Percentiles rank a stretch among this genome's conserved stretches.
Evolutionary conservation across 305 asterid species (phyloP).

Genomic region (Andrographis paniculata): DNA sequence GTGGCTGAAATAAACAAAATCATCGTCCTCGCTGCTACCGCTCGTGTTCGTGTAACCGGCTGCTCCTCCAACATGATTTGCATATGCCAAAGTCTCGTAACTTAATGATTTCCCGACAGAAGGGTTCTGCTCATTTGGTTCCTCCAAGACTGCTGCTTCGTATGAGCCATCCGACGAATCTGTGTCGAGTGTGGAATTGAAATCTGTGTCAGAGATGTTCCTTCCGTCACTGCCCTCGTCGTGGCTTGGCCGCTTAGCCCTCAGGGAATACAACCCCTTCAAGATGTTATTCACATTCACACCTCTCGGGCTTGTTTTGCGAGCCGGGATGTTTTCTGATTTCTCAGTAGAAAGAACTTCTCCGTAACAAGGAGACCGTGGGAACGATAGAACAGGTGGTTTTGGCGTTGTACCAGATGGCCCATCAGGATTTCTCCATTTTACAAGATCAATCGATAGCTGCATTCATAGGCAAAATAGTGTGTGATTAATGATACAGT

Average conservation of each 20-base stretch:
- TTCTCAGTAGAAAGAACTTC: constrained; percentile 56
- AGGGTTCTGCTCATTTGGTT: constrained; percentile 42
- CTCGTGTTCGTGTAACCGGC: constrained; percentile 47
- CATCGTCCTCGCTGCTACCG: constrained; percentile 51
- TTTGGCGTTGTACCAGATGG: no score
- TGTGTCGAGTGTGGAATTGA: no score
- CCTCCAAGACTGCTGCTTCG: no score
- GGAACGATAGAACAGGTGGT: constrained; percentile 32
- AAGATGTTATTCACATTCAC: constrained; percentile 77
- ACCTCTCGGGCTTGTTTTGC: constrained; percentile 86
- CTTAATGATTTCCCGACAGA: constrained; percentile 76
- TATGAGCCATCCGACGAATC: no score
- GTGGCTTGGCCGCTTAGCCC: constrained; percentile 72
- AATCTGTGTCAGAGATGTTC: no score
- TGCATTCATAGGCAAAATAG: no score
- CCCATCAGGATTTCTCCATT: no score
- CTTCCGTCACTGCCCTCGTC: constrained; percentile 74
- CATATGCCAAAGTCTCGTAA: constrained; percentile 78
- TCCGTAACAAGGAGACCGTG: constrained; percentile 37
- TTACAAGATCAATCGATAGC: no score
- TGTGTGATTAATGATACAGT: no score
- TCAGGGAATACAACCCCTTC: constrained; percentile 62
- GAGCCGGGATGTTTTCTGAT: constrained; percentile 87
- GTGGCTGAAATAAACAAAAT: constrained; percentile 85
- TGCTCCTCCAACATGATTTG: constrained; percentile 64